Base-by-base conservation (phyloP, 768 basidiomycete species). In the Trametes maxima region DNA sequence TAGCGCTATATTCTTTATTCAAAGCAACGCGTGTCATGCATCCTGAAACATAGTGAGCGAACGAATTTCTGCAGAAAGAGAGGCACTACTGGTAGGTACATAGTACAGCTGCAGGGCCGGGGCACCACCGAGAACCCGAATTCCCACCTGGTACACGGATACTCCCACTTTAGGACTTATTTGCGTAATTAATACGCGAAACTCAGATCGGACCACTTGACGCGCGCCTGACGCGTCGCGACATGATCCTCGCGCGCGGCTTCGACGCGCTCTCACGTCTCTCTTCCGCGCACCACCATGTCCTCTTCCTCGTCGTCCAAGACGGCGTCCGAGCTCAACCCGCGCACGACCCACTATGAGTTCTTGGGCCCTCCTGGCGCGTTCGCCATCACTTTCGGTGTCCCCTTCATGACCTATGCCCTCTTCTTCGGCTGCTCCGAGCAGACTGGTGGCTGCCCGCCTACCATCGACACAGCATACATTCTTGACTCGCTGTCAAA, bases 301-400 rank as follows among this genome's bases (percentile, higher is more conserved):
- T 52, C 67, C 57, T 59, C 67, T 22, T 42, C 60, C 43, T 52
- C 67, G 36, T 35, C 54, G 22, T 54, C 63, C 40, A 62, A 58
- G 57, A 17, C 57, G 43, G 28, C 54, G 54, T 44, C 59, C 44
- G 55, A 60, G 24, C 64, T 68, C 62, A 92, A 92, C 65, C 92
- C 91, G 0, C 81, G 80, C 53, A 89, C 93, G 36, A 85, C 78
- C 0, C 72, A 78, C 44, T 94, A 89, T 74, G 94, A 95, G 70
- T 95, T 95, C 70, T 71, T 91, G 46, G 93, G 93, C 0, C 92
- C 92, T 3, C 83, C 82, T 4, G 93, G 93, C 3, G 90, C 94
- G 0, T 68, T 88, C 48, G 77, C 85, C 59, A 81, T 95, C 66
- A 84, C 86, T 2, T 52, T 92, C 43, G 82, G 82, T 14, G 89